These are phyloP conservation scores for Berberis vulgaris DNA, from an alignment of 164 flowering plant genomes.

Conservation along the genomic window DNA sequence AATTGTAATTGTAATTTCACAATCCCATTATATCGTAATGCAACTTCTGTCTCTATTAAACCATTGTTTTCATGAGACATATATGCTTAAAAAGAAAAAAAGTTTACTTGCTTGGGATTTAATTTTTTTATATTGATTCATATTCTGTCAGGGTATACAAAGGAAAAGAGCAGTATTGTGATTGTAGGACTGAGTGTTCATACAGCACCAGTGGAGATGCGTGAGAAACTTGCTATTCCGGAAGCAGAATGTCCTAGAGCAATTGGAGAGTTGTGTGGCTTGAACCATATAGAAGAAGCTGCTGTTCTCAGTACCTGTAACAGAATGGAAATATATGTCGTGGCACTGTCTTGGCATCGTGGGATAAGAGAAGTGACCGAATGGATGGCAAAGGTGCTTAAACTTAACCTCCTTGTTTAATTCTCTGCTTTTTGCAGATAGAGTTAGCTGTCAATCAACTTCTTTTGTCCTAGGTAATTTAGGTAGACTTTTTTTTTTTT, in stretches of 20 bases:
- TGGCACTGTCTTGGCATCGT: constrained; percentile 86
- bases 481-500: background rate
- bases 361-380: constrained; percentile 97
- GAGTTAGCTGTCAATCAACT: background rate
- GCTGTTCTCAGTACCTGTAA: constrained; percentile 99
- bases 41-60: too few relatives aligned
- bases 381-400: constrained; percentile 94
- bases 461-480: background rate
- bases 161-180: constrained; percentile 92
- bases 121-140: background rate
- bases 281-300: constrained; percentile 97
- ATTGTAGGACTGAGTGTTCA: constrained; percentile 98
- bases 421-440: background rate
- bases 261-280: constrained; percentile 71
- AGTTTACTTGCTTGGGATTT: background rate
- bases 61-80: too few relatives aligned
- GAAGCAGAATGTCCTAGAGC: constrained; percentile 99
- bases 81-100: too few relatives aligned
- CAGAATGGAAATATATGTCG: constrained; percentile 95
- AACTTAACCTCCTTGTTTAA: background rate
- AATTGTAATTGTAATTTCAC: background rate
- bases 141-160: constrained; percentile 66
- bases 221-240: constrained; percentile 94
- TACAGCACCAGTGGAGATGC: constrained; percentile 92
- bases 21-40: too few relatives aligned